phyloP scores from a whole-genome alignment of 1,139 yeast species.

The Yamadazyma diospyri region DNA sequence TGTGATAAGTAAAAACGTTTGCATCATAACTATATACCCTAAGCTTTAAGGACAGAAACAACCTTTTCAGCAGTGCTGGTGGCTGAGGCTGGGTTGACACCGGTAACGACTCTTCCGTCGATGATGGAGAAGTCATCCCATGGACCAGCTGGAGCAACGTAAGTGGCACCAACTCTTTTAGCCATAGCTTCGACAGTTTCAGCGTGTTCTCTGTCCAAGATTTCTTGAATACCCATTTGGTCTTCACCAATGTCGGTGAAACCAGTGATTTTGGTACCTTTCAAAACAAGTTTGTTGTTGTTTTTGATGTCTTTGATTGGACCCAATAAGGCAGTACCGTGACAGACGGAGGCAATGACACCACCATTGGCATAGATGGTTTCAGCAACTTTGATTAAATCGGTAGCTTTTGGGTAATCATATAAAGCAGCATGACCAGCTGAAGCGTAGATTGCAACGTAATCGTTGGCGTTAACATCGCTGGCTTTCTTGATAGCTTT shows the following conservation, averaged over 20 bases:
- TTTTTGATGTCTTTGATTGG: conserved; percentile 38
- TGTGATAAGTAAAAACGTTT: too few species aligned
- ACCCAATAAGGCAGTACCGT: conserved; percentile 57
- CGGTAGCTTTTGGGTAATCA: conserved; percentile 51
- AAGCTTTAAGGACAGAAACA: conserved; percentile 2
- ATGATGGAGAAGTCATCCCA: conserved; percentile 49
- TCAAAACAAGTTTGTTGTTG: conserved; percentile 39
- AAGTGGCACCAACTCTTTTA: conserved; percentile 40
- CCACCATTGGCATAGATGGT: conserved; percentile 49
- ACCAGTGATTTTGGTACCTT: conserved; percentile 57
- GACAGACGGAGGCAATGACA: conserved; percentile 62
- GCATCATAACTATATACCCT: too few species aligned
- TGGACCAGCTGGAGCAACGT: conserved; percentile 44
- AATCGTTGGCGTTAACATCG: conserved; percentile 46
- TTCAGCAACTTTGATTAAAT: conserved; percentile 43
- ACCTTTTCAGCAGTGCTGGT: conserved; percentile 36
- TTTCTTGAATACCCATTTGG: conserved; percentile 30
- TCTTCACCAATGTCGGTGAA: conserved; percentile 58
- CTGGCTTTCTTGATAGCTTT: conserved; percentile 37
- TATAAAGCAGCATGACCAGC: conserved; percentile 65
- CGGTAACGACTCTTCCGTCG: conserved; percentile 59
- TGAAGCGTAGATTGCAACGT: conserved; percentile 53
- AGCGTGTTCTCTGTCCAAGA: conserved; percentile 31
- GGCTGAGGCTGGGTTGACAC: conserved; percentile 64
- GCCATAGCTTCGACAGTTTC: conserved; percentile 34